These are phyloP conservation scores for Nothophaeocryptopus gaeumannii DNA, from an alignment of 2,329 filamentous ascomycete genomes.

Conservation along the genomic window DNA sequence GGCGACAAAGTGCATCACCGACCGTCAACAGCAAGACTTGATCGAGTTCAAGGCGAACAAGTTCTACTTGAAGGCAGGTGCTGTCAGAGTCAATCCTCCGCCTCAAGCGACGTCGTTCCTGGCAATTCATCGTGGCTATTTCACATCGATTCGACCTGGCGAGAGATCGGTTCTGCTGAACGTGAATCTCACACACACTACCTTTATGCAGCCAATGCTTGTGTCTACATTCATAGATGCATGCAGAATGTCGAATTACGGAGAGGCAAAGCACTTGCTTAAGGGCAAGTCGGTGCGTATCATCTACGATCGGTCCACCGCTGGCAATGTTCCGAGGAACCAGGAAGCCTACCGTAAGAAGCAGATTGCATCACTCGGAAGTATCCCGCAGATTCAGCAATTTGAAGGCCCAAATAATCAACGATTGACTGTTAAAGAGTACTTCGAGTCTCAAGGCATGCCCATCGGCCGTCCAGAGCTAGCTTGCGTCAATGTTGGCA, in stretches of 20 bases:
- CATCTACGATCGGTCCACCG: neutral
- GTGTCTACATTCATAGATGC: conserved; percentile 2
- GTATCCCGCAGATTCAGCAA: neutral
- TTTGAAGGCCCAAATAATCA: neutral
- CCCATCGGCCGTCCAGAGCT: neutral
- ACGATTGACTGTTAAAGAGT: conserved; percentile 5
- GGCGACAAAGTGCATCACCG: conserved; percentile 9
- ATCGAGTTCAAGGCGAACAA: conserved; percentile 6
- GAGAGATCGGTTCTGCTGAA: neutral
- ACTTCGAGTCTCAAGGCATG: neutral
- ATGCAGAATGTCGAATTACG: no score
- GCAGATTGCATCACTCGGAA: conserved; percentile 3
- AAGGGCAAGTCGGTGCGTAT: conserved; percentile 3
- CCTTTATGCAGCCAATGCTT: neutral
- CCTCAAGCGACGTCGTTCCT: neutral
- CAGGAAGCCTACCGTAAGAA: conserved; percentile 1
- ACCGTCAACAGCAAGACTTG: neutral
- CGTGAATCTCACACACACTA: conserved; percentile 3
- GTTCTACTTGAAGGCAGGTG: neutral
- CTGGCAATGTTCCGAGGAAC: neutral
- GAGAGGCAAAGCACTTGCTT: neutral
- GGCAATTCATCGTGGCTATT: conserved; percentile 8
- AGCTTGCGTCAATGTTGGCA: conserved; percentile 7
- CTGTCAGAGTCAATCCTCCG: no score
- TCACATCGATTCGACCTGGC: conserved; percentile 5